These are phyloP conservation scores for Syzygium aromaticum DNA, from an alignment of 345 rosid genomes.

Conservation along the genomic window DNA sequence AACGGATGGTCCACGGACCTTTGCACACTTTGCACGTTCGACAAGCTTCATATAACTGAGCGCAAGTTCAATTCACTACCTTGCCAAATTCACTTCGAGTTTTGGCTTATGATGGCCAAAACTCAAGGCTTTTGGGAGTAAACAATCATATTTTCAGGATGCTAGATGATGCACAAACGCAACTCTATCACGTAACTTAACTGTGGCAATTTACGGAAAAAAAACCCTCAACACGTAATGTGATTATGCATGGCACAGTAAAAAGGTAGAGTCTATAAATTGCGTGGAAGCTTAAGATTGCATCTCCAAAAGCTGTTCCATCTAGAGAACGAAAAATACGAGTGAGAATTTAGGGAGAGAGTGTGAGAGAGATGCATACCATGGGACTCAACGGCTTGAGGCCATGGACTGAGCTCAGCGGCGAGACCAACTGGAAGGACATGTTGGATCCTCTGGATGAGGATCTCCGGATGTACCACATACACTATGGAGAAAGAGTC, in stretches of 20 bases:
- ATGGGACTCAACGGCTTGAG: constrained; percentile 13
- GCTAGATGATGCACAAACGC: not conserved
- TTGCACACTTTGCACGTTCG: not conserved
- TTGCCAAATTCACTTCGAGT: too few species aligned
- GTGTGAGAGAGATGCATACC: not conserved
- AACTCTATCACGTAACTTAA: not conserved
- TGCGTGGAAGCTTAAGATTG: not conserved
- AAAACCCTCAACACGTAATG: not conserved
- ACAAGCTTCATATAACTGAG: not conserved
- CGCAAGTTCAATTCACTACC: too few species aligned
- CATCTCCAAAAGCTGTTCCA: not conserved
- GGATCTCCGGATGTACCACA: constrained; percentile 53
- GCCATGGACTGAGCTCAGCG: constrained; percentile 61
- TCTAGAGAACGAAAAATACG: not conserved
- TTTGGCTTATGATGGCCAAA: not conserved
- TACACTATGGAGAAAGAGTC: constrained; percentile 84
- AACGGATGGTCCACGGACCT: not conserved
- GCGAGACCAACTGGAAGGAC: constrained; percentile 49
- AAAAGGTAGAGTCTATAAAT: not conserved
- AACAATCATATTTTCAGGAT: not conserved
- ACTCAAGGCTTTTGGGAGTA: not conserved
- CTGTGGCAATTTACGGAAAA: too few species aligned
- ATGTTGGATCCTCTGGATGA: constrained; percentile 57
- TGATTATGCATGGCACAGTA: not conserved
- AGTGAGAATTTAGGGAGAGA: constrained; percentile 2